Evolutionary conservation across 768 basidiomycete species (phyloP).

Genomic region (Pleurotus giganteus): DNA sequence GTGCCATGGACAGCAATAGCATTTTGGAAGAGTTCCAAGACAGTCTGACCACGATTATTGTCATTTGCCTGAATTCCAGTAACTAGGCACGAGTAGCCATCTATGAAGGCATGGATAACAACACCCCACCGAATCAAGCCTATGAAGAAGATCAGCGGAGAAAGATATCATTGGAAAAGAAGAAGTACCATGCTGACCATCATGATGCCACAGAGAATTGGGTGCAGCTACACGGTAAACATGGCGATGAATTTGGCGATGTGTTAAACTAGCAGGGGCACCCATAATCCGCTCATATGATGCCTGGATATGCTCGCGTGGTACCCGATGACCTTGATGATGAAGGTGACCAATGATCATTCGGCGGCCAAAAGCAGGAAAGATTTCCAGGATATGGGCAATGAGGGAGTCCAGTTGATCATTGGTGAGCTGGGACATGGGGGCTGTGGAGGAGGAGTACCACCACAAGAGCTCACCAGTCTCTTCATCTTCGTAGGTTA

Average conservation of each 20-base stretch:
- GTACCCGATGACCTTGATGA: constrained; percentile 15
- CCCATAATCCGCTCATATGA: constrained; percentile 14
- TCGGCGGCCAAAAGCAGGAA: constrained; percentile 19
- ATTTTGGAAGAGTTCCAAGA: constrained; percentile 28
- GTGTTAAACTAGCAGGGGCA: not conserved
- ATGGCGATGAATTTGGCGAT: constrained; percentile 11
- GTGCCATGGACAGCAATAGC: constrained; percentile 22
- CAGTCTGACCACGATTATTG: constrained; percentile 38
- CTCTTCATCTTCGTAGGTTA: constrained; percentile 8
- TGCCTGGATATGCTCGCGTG: constrained; percentile 9
- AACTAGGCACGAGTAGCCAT: constrained; percentile 27
- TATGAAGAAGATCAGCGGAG: constrained; percentile 4
- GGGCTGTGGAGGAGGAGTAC: constrained; percentile 14
- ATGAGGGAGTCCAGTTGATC: constrained; percentile 19
- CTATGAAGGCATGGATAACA: constrained; percentile 33
- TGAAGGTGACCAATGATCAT: constrained; percentile 21
- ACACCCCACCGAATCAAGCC: constrained; percentile 31
- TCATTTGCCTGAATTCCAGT: constrained; percentile 29
- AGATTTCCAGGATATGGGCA: constrained; percentile 14
- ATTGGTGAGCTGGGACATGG: constrained; percentile 19
- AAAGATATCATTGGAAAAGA: not conserved
- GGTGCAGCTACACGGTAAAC: constrained; percentile 18
- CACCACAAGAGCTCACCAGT: constrained; percentile 2
- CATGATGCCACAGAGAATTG: constrained; percentile 21
- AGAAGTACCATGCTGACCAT: constrained; percentile 19